Base-by-base conservation (phyloP, 148 eudicot genomes). In the Arctostaphylos glauca region DNA sequence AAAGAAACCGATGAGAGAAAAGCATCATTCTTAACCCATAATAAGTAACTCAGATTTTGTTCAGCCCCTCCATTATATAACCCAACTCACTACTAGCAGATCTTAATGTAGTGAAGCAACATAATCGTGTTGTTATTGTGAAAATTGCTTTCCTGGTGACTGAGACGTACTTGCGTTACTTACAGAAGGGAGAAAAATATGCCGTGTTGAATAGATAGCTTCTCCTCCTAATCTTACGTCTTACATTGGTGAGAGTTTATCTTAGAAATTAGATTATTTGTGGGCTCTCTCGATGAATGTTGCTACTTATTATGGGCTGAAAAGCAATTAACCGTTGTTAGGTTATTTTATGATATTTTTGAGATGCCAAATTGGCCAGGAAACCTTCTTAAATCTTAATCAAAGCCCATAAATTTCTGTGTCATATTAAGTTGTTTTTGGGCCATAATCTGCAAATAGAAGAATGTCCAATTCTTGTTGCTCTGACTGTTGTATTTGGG, bases 381-480 rank as follows among this genome's bases (percentile, higher is more conserved):
- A 53, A 76, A 14, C 66, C 31, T 31, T 55, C 13, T 15, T 76
- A 55, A 77, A 14, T 55, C 13, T 15, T 76, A 55, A 77, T 77
- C 80, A 77, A 9, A 25, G 12, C 18, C 25, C 31, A 9, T 8
- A 55, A 31, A 53, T 31, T 6, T 31, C 44, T 54, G 19, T 48
- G 55, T 85, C 77, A n/a, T 74, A 59, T 80, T 14, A 47, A 74
- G 77, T 81, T 5, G 25, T 19, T 53, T 2, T 56, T 13, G 81
- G 64, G 83, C 46, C 47, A 13, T 55, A 44, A 50, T 79, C 47
- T 86, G 82, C 86, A 31, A 31, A 31, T 31, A 87, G 13, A n/a
- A 49, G 7, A 14, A 23, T 80, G 73, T 21, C 21, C 13, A 52
- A 10, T 23, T 80, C 19, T 49, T 76, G 53, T 50, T 76, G 23